Evolutionary conservation across 441 rosid species (phyloP), one percentile per base, ranked within the genome.

Genomic region (Raphanus hybrid): DNA sequence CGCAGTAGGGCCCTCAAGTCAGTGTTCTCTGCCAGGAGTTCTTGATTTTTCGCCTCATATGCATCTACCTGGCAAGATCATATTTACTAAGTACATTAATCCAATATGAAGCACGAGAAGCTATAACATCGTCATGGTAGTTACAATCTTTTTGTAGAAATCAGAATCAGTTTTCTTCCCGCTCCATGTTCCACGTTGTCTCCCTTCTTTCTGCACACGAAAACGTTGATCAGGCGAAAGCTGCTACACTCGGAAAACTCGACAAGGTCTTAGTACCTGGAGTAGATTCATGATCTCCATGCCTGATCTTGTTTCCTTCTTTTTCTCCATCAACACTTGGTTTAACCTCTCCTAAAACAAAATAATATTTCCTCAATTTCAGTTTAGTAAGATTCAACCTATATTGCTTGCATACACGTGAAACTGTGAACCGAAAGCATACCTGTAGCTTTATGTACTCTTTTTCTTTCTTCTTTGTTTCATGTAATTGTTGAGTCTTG

Each of bases 221-320:
- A 61, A 61, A 6, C 27, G 32, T 73, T 45, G 78, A 69, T 62
- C 9, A 52, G 4, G 29, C 58, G 70, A 11, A 63, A 52, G 34
- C 34, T 62, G 72, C 50, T 54, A 4, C 27, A 2, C 34, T 39
- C 61, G 12, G 27, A 64, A 41, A 50, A 57, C 73, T 67, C 15
- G 26, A 43, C 37, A 29, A 18, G 39, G 43, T 64, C 5, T 12
- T 14, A 41, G 11, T 10, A 91, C 97, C 97, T 93, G 97, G 79
- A 93, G 90, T 82, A 94, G 81, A 85, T 91, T 95, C 98, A 95
- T 95, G 78, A 95, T 93, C 83, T 95, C 98, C 98, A 95, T 95
- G 78, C 99, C 98, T 37, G 99, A 93, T 83, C 84, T 89, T 3
- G 97, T 88, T 90, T 95, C 99, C 86, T 93, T 95, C 92, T 90